Evolutionary conservation across 2,329 filamentous ascomycete genomes (phyloP).

Genomic region (Leptodontidium sp.): DNA sequence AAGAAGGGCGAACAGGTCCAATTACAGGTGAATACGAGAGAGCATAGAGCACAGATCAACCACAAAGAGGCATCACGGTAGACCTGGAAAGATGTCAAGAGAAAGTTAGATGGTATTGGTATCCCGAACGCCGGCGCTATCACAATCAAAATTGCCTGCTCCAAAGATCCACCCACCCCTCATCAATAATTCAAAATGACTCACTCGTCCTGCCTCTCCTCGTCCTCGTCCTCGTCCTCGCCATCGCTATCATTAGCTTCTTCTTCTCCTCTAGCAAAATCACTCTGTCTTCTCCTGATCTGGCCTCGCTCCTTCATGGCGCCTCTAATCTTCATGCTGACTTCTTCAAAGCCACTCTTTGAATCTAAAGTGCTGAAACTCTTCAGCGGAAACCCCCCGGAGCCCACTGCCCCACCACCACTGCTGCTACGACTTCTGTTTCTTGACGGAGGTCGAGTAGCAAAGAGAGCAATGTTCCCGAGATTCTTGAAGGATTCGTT

Average conservation of each 20-base stretch:
- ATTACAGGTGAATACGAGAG: too few relatives aligned
- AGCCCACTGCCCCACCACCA: conserved; percentile 68
- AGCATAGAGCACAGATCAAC: background rate
- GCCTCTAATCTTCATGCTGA: conserved; percentile 82
- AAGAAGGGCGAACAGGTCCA: too few relatives aligned
- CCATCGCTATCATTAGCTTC: conserved; percentile 49
- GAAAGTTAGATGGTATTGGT: conserved; percentile 30
- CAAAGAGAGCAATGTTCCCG: conserved; percentile 87
- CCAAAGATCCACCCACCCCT: background rate
- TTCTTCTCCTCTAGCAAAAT: conserved; percentile 52
- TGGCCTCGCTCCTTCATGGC: conserved; percentile 83
- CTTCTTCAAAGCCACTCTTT: conserved; percentile 79
- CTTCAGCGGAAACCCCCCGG: conserved; percentile 70
- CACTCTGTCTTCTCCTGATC: conserved; percentile 55
- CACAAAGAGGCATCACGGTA: background rate
- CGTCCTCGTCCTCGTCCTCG: conserved; percentile 24
- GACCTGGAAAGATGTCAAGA: background rate
- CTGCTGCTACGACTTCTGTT: conserved; percentile 75
- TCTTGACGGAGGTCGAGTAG: conserved; percentile 85
- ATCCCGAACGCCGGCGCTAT: conserved; percentile 29
- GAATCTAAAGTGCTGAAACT: conserved; percentile 74
- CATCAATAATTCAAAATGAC: background rate
- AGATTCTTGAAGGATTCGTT: conserved; percentile 97
- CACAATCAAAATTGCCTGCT: conserved; percentile 19
- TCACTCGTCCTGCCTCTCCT: conserved; percentile 42